Evolutionary conservation across 164 flowering plant genomes (phyloP), one percentile per base, ranked within the genome.

Genomic region (Euptelea pleiosperma): DNA sequence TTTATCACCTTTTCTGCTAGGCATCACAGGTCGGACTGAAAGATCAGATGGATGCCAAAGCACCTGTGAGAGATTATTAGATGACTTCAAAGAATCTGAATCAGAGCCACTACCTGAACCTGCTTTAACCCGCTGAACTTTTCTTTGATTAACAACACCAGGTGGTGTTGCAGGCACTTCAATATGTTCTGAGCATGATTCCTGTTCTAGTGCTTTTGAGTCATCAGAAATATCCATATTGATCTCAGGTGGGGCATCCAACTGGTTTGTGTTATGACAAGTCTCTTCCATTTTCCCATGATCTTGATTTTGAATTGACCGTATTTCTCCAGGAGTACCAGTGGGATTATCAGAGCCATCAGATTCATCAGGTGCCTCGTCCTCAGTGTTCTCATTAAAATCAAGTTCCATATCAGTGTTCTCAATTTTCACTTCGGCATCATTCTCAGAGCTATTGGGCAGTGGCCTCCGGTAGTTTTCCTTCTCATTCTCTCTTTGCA

Each of bases 351-450:
- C 95, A 63, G 83, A 59, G 0, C 70, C 83, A 63, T 90, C 96
- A 58, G 72, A 49, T 62, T 94, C 98, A 41, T 94, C 99, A 0
- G 64, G 81, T 22, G 70, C 39, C 22, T 91, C 96, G 39, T 89
- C 96, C 48, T 85, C 96, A 31, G 53, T 57, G 60, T 87, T 84
- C 82, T 94, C 98, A 70, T 87, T 63, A 70, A 94, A 94, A 74
- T 94, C 96, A 67, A 94, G 99, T 55, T 94, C 99, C 99, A 94
- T 94, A 57, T 94, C 99, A 43, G 77, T 85, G 75, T 94, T 87
- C 67, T 87, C 93, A 64, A 94, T 79, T 79, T 89, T 79, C 31
- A 94, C 86, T 67, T 91, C 99, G 44, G 85, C 72, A 67, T 82
- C 88, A 78, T 89, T 87, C 65, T 89, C 85, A 48, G 81, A 63